phyloP scores from a whole-genome alignment of 164 flowering plant species.

The Tinospora cordifolia region DNA sequence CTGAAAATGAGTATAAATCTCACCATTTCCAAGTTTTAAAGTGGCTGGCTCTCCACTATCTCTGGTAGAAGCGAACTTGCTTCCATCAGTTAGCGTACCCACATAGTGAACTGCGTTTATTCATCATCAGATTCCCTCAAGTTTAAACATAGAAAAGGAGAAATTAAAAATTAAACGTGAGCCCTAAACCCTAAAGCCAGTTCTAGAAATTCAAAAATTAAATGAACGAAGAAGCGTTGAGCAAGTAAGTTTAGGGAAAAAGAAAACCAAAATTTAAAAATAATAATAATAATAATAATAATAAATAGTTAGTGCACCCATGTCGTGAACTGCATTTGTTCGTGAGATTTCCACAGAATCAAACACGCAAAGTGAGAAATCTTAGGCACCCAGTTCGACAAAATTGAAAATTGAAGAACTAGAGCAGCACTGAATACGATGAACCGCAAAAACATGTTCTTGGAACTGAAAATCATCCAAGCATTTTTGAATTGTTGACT shows the following conservation, averaged over 20 bases:
- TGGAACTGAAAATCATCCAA: too few relatives aligned
- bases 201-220: too few relatives aligned
- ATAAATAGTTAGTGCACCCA: too few relatives aligned
- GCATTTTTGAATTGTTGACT: neutral
- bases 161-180: neutral
- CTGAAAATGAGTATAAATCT: conserved; percentile 8
- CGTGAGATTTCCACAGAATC: too few relatives aligned
- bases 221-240: too few relatives aligned
- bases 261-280: too few relatives aligned
- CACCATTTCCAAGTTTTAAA: conserved; percentile 56
- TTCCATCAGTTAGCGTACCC: conserved; percentile 49
- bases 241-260: too few relatives aligned
- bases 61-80: conserved; percentile 42
- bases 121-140: conserved; percentile 1
- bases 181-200: neutral
- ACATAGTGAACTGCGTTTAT: conserved; percentile 54
- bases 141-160: neutral
- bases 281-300: too few relatives aligned
- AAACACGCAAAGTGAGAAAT: too few relatives aligned
- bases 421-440: neutral
- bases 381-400: neutral
- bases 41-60: conserved; percentile 37
- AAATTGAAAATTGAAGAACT: neutral
- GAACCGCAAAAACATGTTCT: too few relatives aligned
- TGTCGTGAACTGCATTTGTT: too few relatives aligned